Base-by-base conservation (phyloP, 257 asterid species). In the Mentha longifolia region DNA sequence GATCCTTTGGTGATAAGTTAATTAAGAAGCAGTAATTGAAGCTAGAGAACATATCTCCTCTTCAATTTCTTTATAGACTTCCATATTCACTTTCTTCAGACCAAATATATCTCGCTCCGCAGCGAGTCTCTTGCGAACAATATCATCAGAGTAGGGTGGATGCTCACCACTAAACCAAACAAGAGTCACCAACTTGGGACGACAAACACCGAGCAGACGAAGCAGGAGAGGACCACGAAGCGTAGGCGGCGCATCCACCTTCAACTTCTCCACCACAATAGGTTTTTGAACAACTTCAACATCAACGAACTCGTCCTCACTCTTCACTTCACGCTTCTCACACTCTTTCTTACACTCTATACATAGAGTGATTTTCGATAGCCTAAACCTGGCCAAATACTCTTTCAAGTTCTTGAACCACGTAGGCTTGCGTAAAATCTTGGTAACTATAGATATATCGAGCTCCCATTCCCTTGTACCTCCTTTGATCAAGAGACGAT, bases 391-490 rank as follows among this genome's bases (percentile, higher is more conserved):
- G 2, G 49, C 25, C 39, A 75, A 47, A 3, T 6, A 31, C 9
- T 6, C 16, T 19, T 35, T 17, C 20, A 67, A 12, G 41, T 5
- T n/a, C 11, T 13, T 12, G 56, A 75, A 79, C 80, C 77, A 75
- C 2, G 22, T 14, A 5, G 3, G 1, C 54, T 6, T 47, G 15
- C 5, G 17, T 4, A 47, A 14, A 6, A 1, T 0, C 9, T 13
- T 0, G 10, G 37, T 1, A 17, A 7, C 2, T 0, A 72, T 2
- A 67, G 52, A 33, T 6, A 67, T 15, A 8, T 54, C 16, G 12
- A 61, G 51, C 63, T 52, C 39, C 73, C 63, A 54, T 22, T 17
- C 22, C 25, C 10, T 35, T 33, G 54, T 37, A 37, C 9, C 17
- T 19, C 17, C 47, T 45, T 12, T 1, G 7, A 67, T 33, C n/a